These are phyloP conservation scores for Scortechinia acanthostroma DNA, from an alignment of 2,329 filamentous ascomycete genomes.

Conservation along the genomic window DNA sequence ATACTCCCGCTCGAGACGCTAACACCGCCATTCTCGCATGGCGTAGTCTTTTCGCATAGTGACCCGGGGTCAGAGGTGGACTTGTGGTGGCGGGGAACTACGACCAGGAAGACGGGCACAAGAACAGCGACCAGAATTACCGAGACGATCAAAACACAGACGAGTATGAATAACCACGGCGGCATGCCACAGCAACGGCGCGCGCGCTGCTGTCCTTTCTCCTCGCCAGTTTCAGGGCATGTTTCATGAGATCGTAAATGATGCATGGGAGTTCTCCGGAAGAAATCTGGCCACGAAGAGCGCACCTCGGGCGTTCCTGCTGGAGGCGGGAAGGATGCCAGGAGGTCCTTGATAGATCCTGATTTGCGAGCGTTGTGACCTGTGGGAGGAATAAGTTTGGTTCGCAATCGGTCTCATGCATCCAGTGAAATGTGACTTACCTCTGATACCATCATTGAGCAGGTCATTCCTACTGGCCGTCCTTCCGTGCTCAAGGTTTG, in stretches of 20 bases:
- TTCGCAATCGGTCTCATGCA: too few species aligned
- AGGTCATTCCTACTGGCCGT: conserved; percentile 47
- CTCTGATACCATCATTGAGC: too few species aligned
- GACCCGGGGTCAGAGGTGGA: conserved; percentile 9
- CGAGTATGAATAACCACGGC: conserved; percentile 45
- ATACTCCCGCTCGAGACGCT: conserved; percentile 38
- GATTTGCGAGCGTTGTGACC: background rate
- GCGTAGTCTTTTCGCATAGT: conserved; percentile 33
- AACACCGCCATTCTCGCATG: conserved; percentile 53
- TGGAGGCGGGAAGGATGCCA: background rate
- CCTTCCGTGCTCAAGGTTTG: conserved; percentile 57
- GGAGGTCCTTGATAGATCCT: background rate
- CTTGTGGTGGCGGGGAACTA: conserved; percentile 35
- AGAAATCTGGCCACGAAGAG: background rate
- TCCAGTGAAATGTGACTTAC: too few species aligned
- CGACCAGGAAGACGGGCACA: conserved; percentile 49
- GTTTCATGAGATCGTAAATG: conserved; percentile 28
- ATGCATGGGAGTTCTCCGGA: background rate
- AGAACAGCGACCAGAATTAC: conserved; percentile 37
- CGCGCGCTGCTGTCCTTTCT: conserved; percentile 14
- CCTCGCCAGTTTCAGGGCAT: conserved; percentile 20
- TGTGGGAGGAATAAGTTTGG: background rate
- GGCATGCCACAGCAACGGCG: conserved; percentile 55
- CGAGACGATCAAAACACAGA: conserved; percentile 19
- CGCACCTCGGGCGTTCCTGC: background rate